Evolutionary conservation across 768 basidiomycete species (phyloP).

Genomic region (Melanogaster broomeanus): DNA sequence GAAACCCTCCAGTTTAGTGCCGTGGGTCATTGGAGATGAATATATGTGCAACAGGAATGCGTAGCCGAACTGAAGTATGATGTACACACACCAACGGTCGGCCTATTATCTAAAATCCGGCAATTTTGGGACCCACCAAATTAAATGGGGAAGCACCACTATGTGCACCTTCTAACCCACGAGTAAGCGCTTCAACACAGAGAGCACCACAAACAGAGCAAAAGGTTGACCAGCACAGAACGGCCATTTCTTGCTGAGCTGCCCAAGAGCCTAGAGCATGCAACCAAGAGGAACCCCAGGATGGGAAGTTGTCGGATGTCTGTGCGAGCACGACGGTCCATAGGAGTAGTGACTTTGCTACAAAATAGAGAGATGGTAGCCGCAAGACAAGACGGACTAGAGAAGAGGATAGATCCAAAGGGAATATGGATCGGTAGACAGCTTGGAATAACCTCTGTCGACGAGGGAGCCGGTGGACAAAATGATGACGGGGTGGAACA

Average conservation of each 20-base stretch:
- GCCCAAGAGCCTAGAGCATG: conserved; percentile 46
- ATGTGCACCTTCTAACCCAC: conserved; percentile 65
- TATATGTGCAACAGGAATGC: conserved; percentile 77
- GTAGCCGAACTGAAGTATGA: conserved; percentile 68
- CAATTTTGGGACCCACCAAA: conserved; percentile 48
- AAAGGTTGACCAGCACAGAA: conserved; percentile 77
- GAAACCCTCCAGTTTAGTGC: conserved; percentile 37
- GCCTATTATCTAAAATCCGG: conserved; percentile 1
- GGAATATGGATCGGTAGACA: conserved; percentile 49
- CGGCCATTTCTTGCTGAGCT: conserved; percentile 51
- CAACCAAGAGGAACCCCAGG: conserved; percentile 31
- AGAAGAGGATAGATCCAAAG: conserved; percentile 63
- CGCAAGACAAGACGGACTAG: conserved; percentile 60
- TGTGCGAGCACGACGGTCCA: conserved; percentile 65
- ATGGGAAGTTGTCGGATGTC: conserved; percentile 45
- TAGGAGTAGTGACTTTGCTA: conserved; percentile 55
- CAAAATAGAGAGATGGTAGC: conserved; percentile 61
- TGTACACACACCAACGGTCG: conserved; percentile 9
- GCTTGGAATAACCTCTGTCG: conserved; percentile 21
- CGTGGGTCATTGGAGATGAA: conserved; percentile 63
- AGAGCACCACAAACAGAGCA: conserved; percentile 65
- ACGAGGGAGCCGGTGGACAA: conserved; percentile 12
- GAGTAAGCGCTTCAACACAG: conserved; percentile 64
- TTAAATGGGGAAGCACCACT: conserved; percentile 68
- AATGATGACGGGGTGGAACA: conserved; percentile 55